Conservation (phyloP, 192 early-diverging fungal species). For the Coemansia sp. region DNA sequence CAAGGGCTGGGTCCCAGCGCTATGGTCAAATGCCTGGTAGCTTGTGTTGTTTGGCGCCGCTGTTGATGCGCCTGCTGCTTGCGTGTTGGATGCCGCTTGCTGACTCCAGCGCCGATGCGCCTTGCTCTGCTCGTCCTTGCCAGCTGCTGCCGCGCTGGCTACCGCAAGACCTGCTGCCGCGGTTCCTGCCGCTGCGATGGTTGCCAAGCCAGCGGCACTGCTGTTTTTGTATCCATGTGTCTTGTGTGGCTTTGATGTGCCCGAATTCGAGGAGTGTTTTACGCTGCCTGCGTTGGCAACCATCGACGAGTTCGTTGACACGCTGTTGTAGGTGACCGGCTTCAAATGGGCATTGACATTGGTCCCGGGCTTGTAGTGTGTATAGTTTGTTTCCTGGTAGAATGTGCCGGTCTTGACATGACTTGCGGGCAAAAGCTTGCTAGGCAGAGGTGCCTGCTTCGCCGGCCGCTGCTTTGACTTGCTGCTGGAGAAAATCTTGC, state of each 20-base stretch:
- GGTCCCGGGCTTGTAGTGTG: constrained; percentile 17
- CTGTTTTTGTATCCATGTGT: neutral
- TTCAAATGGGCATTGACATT: constrained; percentile 26
- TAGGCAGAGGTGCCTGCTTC: neutral
- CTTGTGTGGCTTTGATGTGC: neutral
- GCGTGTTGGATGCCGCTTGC: neutral
- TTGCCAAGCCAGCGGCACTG: constrained; percentile 1
- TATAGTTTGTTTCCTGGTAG: constrained; percentile 26
- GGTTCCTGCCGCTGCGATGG: constrained; percentile 6
- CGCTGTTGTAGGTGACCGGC: constrained; percentile 22
- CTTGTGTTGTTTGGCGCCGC: constrained; percentile 1
- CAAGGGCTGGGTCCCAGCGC: constrained; percentile 22
- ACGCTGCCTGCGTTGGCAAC: constrained; percentile 16
- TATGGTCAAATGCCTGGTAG: constrained; percentile 41
- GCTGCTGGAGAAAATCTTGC: neutral
- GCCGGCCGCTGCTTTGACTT: neutral
- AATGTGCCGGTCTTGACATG: neutral
- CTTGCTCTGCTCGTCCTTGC: neutral
- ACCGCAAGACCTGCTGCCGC: neutral
- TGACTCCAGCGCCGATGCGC: constrained; percentile 7
- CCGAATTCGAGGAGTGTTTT: neutral
- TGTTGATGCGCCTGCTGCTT: neutral
- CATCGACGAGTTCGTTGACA: constrained; percentile 22
- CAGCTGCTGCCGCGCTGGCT: neutral
- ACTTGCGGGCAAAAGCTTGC: neutral